Evolutionary conservation across 345 rosid genomes (phyloP), one percentile per base, ranked within the genome.

Genomic region (Arabidopsis suecica): DNA sequence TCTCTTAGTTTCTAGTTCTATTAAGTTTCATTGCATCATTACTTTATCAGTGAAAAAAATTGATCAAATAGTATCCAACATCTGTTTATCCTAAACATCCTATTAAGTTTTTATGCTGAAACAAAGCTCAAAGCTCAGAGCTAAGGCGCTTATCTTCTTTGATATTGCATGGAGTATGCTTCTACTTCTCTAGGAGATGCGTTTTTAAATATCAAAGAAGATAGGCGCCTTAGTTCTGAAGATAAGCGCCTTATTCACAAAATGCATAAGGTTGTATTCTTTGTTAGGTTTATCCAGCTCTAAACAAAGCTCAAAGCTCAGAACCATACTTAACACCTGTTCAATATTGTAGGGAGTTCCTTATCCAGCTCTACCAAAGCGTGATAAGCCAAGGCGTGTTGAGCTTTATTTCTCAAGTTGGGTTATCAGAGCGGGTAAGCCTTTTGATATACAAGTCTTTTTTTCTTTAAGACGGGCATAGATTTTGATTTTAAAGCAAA

Each of bases 311-410:
- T 48, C 53, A 48, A 18, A 18, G 5, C 25, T 47, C 9, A 49
- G 54, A 49, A 49, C 54, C 18, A 7, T 49, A 42, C 23, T 11
- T 50, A 37, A 55, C 13, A 18, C 47, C 7, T 47, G 42, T 68
- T 48, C 5, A 33, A 61, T 47, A 49, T 55, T 77, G 68, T 82
- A 96, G 99, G 90, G 88, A 45, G 89, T 93, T 65, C 90, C 91
- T 48, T 89, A 87, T 81, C 86, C 88, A 44, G 84, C 83, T 55
- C 57, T 96, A 71, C 88, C 75, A 8, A 88, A 83, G 86, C 87
- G 85, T 18, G 96, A 93, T 84, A 96, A 93, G 86, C 97, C 98
- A 6, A 93, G 97, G 75, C 99, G 96, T 14, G 98, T 96, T 33
- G 97, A 91, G 72, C 90, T 72, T 65, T 96, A 89, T 72, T 96